A percentile compares a stretch with the other conserved stretches of the same genome.
Conservation (phyloP, 2,329 filamentous ascomycete species). For the Colletotrichum cuscutae region DNA sequence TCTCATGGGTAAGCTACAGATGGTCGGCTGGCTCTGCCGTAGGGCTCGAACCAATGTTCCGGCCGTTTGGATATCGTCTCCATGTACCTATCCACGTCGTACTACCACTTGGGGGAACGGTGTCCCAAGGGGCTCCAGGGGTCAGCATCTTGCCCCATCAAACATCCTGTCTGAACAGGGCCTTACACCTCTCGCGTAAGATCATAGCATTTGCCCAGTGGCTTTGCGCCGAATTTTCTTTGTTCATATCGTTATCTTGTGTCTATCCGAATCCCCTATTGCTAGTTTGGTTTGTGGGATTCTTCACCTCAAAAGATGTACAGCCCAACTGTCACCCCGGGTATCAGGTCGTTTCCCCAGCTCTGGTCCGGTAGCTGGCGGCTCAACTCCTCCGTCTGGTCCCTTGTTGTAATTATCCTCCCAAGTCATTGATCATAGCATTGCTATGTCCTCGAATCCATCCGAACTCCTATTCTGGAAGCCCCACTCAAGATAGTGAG, state of each 20-base stretch:
- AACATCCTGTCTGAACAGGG: neutral
- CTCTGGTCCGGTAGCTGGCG: constrained; percentile 1
- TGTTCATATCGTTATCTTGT: neutral
- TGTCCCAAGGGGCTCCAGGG: neutral
- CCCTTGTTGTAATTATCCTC: constrained; percentile 12
- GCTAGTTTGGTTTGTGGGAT: neutral
- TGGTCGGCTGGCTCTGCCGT: too few relatives aligned
- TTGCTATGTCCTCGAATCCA: neutral
- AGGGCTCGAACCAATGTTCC: too few relatives aligned
- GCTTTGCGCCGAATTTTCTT: neutral
- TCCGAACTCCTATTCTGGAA: constrained; percentile 11
- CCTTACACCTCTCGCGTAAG: neutral
- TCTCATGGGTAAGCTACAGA: too few relatives aligned
- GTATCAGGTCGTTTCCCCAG: constrained; percentile 22
- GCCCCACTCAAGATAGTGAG: neutral
- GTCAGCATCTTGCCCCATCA: too few relatives aligned
- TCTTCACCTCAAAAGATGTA: neutral
- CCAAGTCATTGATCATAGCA: constrained; percentile 16
- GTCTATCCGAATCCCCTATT: neutral
- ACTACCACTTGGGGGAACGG: neutral
- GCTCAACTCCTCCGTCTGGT: neutral
- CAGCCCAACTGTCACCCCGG: constrained; percentile 5
- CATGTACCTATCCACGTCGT: too few relatives aligned
- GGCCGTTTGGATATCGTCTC: too few relatives aligned
- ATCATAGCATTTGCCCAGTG: neutral